These are phyloP conservation scores for Vitis hybrid DNA, from an alignment of 177 flowering plant species.

Conservation along the genomic window DNA sequence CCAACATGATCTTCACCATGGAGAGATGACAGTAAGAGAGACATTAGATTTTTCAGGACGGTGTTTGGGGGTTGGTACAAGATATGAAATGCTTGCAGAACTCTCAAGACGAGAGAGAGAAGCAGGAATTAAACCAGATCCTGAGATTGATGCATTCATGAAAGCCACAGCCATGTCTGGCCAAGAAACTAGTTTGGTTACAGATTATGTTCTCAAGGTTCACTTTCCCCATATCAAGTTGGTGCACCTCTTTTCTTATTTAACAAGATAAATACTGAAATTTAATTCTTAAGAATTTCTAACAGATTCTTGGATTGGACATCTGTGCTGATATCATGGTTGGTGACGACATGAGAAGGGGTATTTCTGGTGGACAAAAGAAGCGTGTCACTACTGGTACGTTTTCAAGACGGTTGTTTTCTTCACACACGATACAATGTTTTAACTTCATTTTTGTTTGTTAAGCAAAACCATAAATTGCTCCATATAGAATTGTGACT, in stretches of 20 bases:
- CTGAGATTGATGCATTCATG: conserved; percentile 70
- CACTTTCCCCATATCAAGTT: background rate
- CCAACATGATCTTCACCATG: conserved; percentile 80
- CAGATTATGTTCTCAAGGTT: conserved; percentile 69
- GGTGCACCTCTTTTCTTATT: background rate
- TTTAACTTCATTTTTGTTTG: too few species aligned
- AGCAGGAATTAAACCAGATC: conserved; percentile 61
- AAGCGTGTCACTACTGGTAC: conserved; percentile 70
- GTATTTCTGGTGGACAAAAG: conserved; percentile 71
- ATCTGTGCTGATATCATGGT: conserved; percentile 55
- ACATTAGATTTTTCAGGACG: conserved; percentile 78
- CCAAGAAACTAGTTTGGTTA: conserved; percentile 45
- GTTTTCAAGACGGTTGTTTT: background rate
- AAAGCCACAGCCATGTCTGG: conserved; percentile 55
- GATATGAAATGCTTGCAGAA: conserved; percentile 51
- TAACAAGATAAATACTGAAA: background rate
- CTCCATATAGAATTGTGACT: too few species aligned
- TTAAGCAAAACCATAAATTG: too few species aligned
- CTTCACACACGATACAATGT: too few species aligned
- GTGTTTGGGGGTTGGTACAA: conserved; percentile 69
- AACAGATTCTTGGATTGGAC: conserved; percentile 65
- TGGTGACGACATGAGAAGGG: conserved; percentile 64
- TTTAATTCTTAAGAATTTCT: background rate
- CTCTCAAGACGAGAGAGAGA: conserved; percentile 53
- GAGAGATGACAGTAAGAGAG: conserved; percentile 85